Conservation (phyloP, 2,329 filamentous ascomycete species). For the Triangularia verruculosa region DNA sequence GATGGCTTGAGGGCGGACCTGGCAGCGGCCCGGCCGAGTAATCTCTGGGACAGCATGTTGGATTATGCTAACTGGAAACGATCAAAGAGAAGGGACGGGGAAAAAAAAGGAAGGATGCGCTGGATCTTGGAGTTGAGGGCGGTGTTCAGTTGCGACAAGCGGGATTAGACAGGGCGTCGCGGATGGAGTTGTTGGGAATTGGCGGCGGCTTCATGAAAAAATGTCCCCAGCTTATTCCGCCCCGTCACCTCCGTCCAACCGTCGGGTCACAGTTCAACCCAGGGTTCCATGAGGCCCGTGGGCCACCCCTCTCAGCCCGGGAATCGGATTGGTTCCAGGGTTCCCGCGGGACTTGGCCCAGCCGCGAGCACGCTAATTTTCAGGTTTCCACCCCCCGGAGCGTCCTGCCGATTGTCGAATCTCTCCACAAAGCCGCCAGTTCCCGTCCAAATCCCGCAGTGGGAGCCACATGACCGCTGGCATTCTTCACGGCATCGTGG, state of each 20-base stretch:
- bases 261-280: slow-evolving; percentile 11
- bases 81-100: slow-evolving; percentile 13
- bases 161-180: slow-evolving; percentile 12
- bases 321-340: slow-evolving; percentile 18
- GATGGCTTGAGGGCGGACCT: slow-evolving; percentile 56
- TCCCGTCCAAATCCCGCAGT: slow-evolving; percentile 16
- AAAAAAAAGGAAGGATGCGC: slow-evolving; percentile 11
- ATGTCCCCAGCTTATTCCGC: slow-evolving; percentile 11
- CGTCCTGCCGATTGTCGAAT: slow-evolving; percentile 3
- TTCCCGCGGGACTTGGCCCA: not conserved
- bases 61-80: slow-evolving; percentile 18
- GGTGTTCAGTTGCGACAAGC: slow-evolving; percentile 10
- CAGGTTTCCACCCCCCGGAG: slow-evolving; percentile 14
- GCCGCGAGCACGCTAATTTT: slow-evolving; percentile 16
- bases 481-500: not conserved
- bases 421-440: slow-evolving; percentile 23
- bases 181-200: slow-evolving; percentile 16
- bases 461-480: slow-evolving; percentile 12
- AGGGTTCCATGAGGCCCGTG: not conserved
- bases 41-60: slow-evolving; percentile 59
- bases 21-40: slow-evolving; percentile 57
- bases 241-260: slow-evolving; percentile 21
- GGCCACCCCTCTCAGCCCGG: not conserved
- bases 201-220: slow-evolving; percentile 22
- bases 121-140: slow-evolving; percentile 11